These are phyloP conservation scores for Rhinocladiella mackenziei DNA, from an alignment of 2,329 filamentous ascomycete genomes.

Conservation along the genomic window DNA sequence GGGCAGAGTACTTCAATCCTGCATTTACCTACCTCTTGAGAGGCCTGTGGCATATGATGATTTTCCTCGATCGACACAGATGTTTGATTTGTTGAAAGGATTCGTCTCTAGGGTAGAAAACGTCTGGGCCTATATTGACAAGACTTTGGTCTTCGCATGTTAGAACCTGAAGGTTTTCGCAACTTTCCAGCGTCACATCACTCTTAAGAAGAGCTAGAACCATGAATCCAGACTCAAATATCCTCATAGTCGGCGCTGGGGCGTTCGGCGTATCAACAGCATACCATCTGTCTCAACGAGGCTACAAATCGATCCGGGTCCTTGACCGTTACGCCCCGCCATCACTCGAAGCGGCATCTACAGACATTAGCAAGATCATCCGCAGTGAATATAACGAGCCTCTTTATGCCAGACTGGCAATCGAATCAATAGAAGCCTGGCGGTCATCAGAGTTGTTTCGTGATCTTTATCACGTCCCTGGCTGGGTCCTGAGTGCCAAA, in stretches of 20 bases:
- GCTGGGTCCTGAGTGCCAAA: constrained; percentile 25
- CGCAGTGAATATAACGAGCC: constrained; percentile 28
- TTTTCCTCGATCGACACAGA: no score
- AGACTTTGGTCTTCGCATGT: no score
- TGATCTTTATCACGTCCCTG: constrained; percentile 25
- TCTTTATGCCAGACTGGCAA: constrained; percentile 24
- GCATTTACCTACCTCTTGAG: no score
- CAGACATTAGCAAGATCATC: constrained; percentile 29
- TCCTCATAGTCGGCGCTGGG: constrained; percentile 47
- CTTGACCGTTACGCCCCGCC: constrained; percentile 33
- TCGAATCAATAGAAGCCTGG: constrained; percentile 24
- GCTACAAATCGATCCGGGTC: constrained; percentile 47
- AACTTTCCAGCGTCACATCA: no score
- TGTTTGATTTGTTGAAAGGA: no score
- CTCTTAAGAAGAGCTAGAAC: background rate
- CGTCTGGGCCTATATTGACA: no score
- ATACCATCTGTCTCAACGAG: constrained; percentile 47
- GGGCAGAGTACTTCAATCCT: no score
- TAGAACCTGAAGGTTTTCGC: no score
- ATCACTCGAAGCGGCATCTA: constrained; percentile 22
- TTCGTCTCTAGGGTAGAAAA: no score
- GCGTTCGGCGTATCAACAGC: constrained; percentile 51
- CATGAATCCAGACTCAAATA: constrained; percentile 19
- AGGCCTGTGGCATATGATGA: no score
- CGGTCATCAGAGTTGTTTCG: constrained; percentile 15